phyloP scores from a whole-genome alignment of 1,139 yeast species.

The Taphrina betulina region DNA sequence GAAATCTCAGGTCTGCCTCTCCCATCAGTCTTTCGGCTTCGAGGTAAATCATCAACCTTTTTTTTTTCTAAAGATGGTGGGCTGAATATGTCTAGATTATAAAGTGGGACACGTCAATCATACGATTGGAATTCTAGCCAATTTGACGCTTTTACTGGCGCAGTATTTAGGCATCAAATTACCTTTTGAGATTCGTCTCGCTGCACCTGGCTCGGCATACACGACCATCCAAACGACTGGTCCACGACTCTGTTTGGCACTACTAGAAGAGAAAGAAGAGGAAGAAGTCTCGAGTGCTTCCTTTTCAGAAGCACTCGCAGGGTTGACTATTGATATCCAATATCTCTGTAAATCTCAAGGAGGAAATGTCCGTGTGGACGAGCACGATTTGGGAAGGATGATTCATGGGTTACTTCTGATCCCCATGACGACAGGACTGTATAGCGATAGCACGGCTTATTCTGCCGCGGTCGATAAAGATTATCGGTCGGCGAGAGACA shows the following conservation, averaged over 20 bases:
- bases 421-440: slow-evolving; percentile 1
- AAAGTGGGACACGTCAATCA: background rate
- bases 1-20: slow-evolving; percentile 16
- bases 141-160: slow-evolving; percentile 1
- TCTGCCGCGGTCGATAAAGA: slow-evolving; percentile 3
- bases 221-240: background rate
- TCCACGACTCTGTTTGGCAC: background rate
- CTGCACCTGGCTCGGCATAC: background rate
- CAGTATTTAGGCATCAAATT: slow-evolving; percentile 19
- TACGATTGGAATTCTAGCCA: slow-evolving; percentile 1
- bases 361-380: background rate
- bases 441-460: slow-evolving; percentile 6
- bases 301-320: slow-evolving; percentile 4
- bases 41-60: slow-evolving; percentile 1
- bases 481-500: background rate
- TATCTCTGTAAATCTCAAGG: slow-evolving; percentile 6
- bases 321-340: slow-evolving; percentile 3
- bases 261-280: background rate
- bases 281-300: background rate
- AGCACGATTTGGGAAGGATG: slow-evolving; percentile 11
- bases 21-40: slow-evolving; percentile 9
- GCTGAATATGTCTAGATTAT: background rate
- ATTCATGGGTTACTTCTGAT: background rate
- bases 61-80: background rate
- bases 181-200: slow-evolving; percentile 1